phyloP scores from a whole-genome alignment of 345 rosid genomes.

The Excoecaria cochinchinensis region DNA sequence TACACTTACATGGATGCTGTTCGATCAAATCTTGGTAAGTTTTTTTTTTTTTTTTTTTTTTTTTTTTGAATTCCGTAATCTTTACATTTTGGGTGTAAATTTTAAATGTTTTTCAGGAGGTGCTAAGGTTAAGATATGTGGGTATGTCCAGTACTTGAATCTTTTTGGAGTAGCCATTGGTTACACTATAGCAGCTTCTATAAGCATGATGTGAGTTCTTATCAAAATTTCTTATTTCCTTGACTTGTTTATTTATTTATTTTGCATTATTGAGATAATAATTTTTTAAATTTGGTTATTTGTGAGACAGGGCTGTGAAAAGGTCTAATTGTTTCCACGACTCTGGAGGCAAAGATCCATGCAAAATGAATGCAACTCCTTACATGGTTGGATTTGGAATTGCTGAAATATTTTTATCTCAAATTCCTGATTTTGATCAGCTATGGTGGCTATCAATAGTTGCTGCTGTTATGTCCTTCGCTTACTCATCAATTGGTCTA shows the following conservation, averaged over 20 bases:
- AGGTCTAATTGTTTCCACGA: conserved; percentile 57
- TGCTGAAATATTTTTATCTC: conserved; percentile 56
- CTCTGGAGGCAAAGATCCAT: conserved; percentile 41
- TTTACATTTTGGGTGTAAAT: background rate
- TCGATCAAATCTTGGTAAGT: conserved; percentile 54
- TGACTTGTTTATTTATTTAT: background rate
- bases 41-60: background rate
- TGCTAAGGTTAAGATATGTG: conserved; percentile 59
- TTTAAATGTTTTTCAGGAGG: conserved; percentile 49
- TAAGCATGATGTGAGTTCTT: conserved; percentile 60
- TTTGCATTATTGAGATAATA: background rate
- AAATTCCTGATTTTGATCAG: conserved; percentile 83
- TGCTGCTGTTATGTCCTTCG: conserved; percentile 93
- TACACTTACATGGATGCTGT: conserved; percentile 78
- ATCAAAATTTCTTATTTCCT: background rate
- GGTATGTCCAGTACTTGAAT: conserved; percentile 62
- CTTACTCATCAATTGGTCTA: conserved; percentile 85
- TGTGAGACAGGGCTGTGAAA: conserved; percentile 61
- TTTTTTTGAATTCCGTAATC: background rate
- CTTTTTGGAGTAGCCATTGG: conserved; percentile 68
- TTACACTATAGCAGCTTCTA: conserved; percentile 79
- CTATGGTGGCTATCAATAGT: conserved; percentile 90
- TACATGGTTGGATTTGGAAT: conserved; percentile 76
- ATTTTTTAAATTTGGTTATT: background rate
- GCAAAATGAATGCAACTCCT: conserved; percentile 51